Evolutionary conservation across 805 yeast species (phyloP).

Genomic region (Cyberlindnera euphorbiae): DNA sequence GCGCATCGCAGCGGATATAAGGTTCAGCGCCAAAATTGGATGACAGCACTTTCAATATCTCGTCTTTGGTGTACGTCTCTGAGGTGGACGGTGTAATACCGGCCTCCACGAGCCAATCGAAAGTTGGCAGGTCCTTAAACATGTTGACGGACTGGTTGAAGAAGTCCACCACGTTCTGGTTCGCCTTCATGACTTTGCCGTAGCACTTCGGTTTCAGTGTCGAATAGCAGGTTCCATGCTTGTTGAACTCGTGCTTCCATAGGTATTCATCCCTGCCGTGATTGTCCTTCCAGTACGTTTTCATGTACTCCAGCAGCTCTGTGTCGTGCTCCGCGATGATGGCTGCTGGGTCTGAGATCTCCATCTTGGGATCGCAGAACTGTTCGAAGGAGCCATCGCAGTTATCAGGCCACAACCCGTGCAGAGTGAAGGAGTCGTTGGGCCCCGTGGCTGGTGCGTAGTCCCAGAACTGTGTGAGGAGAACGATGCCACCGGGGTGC

Average conservation of each 20-base stretch:
- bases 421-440: conserved; percentile 66
- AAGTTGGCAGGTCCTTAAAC: conserved; percentile 12
- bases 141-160: conserved; percentile 11
- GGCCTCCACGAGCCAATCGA: conserved; percentile 14
- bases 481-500: conserved; percentile 77
- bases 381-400: conserved; percentile 81
- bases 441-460: conserved; percentile 72
- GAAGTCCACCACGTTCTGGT: conserved; percentile 13
- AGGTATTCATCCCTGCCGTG: conserved; percentile 48
- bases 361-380: conserved; percentile 62
- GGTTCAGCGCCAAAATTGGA: conserved; percentile 13
- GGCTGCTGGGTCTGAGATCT: conserved; percentile 40
- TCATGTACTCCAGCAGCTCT: conserved; percentile 54
- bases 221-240: conserved; percentile 20
- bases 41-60: conserved; percentile 7
- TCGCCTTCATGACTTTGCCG: conserved; percentile 5
- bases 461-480: conserved; percentile 93
- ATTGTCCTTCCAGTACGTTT: conserved; percentile 64
- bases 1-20: conserved; percentile 16
- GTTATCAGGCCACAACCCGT: conserved; percentile 86
- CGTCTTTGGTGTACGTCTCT: conserved; percentile 8
- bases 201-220: conserved; percentile 16
- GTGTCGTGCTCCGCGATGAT: conserved; percentile 30
- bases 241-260: conserved; percentile 21
- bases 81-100: conserved; percentile 15